Percentiles rank a stretch among this genome's conserved stretches.
These are phyloP conservation scores for Podosphaera aphanis DNA, from an alignment of 2,329 filamentous ascomycete genomes.

Conservation along the genomic window DNA sequence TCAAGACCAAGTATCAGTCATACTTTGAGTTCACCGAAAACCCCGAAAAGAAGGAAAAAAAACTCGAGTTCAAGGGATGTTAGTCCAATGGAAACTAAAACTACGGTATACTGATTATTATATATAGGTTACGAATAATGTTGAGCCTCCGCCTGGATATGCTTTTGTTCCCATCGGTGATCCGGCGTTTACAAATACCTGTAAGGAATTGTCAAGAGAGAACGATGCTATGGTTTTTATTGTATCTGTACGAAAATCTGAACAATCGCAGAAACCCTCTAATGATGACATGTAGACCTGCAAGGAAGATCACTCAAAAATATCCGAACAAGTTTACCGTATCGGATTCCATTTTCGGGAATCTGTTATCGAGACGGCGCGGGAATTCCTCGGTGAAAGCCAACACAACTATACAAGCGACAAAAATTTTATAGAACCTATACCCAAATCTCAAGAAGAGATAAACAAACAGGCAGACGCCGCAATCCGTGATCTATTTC, in stretches of 20 bases:
- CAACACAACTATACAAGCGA: conserved; percentile 4
- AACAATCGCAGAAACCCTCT: neutral
- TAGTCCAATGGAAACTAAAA: neutral
- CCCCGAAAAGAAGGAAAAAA: conserved; percentile 34
- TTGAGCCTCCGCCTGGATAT: conserved; percentile 33
- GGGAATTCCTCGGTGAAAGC: conserved; percentile 14
- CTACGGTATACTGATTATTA: conserved; percentile 2
- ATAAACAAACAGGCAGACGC: conserved; percentile 39
- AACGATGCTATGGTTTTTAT: conserved; percentile 41
- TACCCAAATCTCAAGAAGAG: conserved; percentile 32
- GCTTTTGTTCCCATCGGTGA: conserved; percentile 40
- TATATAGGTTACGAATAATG: conserved; percentile 27
- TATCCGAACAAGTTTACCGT: conserved; percentile 28
- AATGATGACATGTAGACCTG: conserved; percentile 2
- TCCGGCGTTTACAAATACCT: conserved; percentile 32
- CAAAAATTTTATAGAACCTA: conserved; percentile 27
- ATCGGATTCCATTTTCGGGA: conserved; percentile 36
- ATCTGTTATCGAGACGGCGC: conserved; percentile 33
- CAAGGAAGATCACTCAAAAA: conserved; percentile 11
- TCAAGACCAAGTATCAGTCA: conserved; percentile 30
- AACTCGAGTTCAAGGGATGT: conserved; percentile 35
- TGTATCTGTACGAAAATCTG: conserved; percentile 29
- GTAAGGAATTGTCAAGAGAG: conserved; percentile 41
- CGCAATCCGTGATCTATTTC: conserved; percentile 38
- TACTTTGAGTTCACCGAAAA: conserved; percentile 44